Percentiles rank a stretch among this genome's conserved stretches.
Evolutionary conservation across 2,329 filamentous ascomycete species (phyloP).

Genomic region (Coleophoma crateriformis): DNA sequence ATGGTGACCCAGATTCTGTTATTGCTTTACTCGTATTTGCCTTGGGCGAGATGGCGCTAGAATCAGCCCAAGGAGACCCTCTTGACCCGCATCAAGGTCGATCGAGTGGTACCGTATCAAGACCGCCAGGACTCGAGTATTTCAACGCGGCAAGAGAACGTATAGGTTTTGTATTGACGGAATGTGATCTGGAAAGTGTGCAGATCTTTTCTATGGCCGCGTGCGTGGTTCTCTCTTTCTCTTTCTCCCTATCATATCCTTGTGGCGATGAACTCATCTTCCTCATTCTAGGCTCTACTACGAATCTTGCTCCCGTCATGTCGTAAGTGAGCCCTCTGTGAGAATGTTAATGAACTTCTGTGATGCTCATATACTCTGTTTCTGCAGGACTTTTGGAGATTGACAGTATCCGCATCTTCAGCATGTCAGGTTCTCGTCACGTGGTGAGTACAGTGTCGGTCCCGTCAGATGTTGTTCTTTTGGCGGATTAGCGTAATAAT

Average conservation of each 20-base stretch:
- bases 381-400: conserved; percentile 53
- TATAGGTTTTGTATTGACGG: conserved; percentile 50
- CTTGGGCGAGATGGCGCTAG: conserved; percentile 51
- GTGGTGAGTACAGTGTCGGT: conserved; percentile 33
- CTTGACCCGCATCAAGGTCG: conserved; percentile 37
- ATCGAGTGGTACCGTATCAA: conserved; percentile 39
- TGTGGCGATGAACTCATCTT: background rate
- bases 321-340: conserved; percentile 30
- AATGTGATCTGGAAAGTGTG: conserved; percentile 52
- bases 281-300: conserved; percentile 40
- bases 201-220: conserved; percentile 52
- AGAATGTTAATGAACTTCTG: background rate
- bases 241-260: background rate
- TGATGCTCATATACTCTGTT: background rate
- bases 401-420: conserved; percentile 47
- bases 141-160: conserved; percentile 58
- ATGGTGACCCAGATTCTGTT: conserved; percentile 42
- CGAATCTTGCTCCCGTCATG: conserved; percentile 43
- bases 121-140: conserved; percentile 50
- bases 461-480: conserved; percentile 7
- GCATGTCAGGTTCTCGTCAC: conserved; percentile 51
- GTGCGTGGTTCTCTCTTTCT: conserved; percentile 28
- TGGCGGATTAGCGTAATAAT: too few relatives aligned
- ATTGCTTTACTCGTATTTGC: conserved; percentile 53
- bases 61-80: conserved; percentile 40